Conservation (phyloP, 129 eudicot species). For the Saposhnikovia divaricata region DNA sequence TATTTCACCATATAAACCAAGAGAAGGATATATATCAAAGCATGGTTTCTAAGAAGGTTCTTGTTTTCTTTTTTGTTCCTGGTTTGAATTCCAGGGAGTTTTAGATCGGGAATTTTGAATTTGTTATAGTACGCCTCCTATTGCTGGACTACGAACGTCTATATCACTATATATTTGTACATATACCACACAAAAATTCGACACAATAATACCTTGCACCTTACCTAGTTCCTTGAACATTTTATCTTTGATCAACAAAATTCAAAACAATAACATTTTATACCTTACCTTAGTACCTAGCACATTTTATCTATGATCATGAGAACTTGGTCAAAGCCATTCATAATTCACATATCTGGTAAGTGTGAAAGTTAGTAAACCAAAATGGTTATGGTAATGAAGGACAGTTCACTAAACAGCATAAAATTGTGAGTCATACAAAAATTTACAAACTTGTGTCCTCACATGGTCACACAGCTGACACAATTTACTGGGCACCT, state of each 20-base stretch:
- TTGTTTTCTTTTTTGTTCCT: not conserved
- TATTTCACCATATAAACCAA: too few species aligned
- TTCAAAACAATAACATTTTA: not conserved
- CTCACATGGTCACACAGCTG: not conserved
- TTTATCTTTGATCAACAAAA: not conserved
- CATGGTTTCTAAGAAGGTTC: not conserved
- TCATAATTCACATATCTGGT: not conserved
- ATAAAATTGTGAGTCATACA: not conserved
- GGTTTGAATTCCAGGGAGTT: too few species aligned
- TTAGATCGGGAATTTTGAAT: not conserved
- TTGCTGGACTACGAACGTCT: not conserved
- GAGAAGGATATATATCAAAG: not conserved
- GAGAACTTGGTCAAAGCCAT: not conserved
- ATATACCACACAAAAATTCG: not conserved
- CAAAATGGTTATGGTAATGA: not conserved
- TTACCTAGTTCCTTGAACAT: not conserved
- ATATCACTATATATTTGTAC: not conserved
- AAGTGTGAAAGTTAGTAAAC: not conserved
- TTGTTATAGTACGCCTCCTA: not conserved
- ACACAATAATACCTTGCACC: not conserved
- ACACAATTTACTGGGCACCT: not conserved
- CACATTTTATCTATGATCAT: not conserved
- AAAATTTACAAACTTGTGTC: not conserved
- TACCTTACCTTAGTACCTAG: not conserved
- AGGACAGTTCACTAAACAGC: not conserved